Conservation (phyloP, 176 grass and related monocot species). For the Cocos nucifera region DNA sequence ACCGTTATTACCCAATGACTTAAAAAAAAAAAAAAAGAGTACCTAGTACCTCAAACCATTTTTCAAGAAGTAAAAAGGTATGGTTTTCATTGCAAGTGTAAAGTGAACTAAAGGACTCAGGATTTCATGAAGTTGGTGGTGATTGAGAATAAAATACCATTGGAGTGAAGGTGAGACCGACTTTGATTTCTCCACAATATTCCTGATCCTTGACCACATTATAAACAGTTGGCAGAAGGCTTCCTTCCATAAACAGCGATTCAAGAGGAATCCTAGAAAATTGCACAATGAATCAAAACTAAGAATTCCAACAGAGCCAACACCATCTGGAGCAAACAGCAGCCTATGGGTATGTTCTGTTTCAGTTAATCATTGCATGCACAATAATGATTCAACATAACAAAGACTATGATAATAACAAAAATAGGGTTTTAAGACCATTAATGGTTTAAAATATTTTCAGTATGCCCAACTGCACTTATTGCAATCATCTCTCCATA, state of each 20-base stretch:
- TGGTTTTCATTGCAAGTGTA: too few species aligned
- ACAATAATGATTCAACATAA: background rate
- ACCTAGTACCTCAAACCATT: too few species aligned
- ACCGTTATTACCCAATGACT: too few species aligned
- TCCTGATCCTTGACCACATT: conserved; percentile 68
- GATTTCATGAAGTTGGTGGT: background rate
- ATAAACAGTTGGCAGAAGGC: conserved; percentile 43
- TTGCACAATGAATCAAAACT: background rate
- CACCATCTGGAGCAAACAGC: too few species aligned
- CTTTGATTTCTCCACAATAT: conserved; percentile 71
- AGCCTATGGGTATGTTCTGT: too few species aligned
- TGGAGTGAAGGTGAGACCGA: conserved; percentile 76
- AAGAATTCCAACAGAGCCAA: background rate
- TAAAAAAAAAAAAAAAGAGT: too few species aligned
- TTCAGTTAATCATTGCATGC: background rate
- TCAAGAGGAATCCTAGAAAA: conserved; percentile 53
- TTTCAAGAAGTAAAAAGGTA: too few species aligned
- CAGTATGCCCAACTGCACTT: too few species aligned
- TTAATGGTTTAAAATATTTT: too few species aligned
- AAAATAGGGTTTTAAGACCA: background rate
- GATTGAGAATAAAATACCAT: background rate
- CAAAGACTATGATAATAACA: background rate
- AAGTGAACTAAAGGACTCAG: too few species aligned
- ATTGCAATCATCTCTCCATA: too few species aligned
- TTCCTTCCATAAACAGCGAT: conserved; percentile 47